Evolutionary conservation across 163 green algal species (phyloP).

Genomic region (Coccomyxa subellipsoidea): DNA sequence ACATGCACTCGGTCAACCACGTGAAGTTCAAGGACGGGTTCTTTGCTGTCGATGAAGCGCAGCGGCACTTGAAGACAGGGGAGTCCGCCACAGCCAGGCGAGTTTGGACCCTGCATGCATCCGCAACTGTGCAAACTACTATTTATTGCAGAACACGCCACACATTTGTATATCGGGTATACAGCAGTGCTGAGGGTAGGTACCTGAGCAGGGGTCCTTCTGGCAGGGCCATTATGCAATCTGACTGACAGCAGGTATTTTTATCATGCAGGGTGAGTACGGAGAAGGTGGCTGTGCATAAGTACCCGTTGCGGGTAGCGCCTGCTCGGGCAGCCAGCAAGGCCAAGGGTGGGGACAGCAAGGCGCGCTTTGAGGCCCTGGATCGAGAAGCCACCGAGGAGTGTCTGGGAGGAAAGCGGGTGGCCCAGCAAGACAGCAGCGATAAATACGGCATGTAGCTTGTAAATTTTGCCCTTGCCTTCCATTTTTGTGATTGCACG

Average conservation of each 20-base stretch:
- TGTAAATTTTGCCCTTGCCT: too few species aligned
- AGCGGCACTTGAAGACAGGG: constrained; percentile 6
- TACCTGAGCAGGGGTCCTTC: too few species aligned
- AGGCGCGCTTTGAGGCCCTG: not conserved
- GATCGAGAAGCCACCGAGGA: not conserved
- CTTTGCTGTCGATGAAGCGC: constrained; percentile 12
- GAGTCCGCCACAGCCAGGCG: not conserved
- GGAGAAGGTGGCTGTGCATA: constrained; percentile 7
- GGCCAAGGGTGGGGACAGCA: not conserved
- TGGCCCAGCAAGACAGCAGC: not conserved
- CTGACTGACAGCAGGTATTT: not conserved
- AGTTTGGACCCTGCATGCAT: not conserved
- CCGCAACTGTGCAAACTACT: too few species aligned
- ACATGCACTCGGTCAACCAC: constrained; percentile 32
- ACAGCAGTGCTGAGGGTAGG: too few species aligned
- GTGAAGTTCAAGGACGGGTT: constrained; percentile 33
- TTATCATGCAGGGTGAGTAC: not conserved
- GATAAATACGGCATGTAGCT: not conserved
- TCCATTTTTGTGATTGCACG: not conserved
- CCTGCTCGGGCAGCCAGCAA: not conserved
- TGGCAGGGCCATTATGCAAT: too few species aligned
- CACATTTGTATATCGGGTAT: too few species aligned
- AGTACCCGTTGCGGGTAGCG: not conserved
- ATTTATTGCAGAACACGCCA: too few species aligned
- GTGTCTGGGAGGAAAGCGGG: not conserved